Evolutionary conservation across 306 rosid genomes (phyloP).

Genomic region (Inga leiocalycina): DNA sequence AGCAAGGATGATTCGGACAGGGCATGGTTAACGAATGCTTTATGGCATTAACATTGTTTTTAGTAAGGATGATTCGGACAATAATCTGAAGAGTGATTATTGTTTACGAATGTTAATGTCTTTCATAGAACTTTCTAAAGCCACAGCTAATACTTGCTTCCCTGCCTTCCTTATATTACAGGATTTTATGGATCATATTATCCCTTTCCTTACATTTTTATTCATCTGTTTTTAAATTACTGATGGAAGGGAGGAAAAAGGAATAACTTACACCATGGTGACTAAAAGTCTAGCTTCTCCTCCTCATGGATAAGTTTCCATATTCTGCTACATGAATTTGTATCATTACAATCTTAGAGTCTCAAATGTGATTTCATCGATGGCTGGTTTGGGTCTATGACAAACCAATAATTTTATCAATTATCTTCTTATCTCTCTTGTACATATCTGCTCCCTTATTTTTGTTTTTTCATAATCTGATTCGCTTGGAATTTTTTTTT

Average conservation of each 20-base stretch:
- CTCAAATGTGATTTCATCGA: constrained; percentile 9
- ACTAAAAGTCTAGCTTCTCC: neutral
- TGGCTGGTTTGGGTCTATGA: constrained; percentile 6
- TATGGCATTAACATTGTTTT: no score
- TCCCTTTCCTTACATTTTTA: neutral
- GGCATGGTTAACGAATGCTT: no score
- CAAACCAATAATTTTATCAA: constrained; percentile 15
- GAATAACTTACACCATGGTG: no score
- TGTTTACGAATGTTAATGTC: neutral
- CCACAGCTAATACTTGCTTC: neutral
- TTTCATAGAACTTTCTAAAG: neutral
- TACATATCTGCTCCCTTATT: neutral
- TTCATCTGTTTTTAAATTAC: no score
- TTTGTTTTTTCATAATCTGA: constrained; percentile 22
- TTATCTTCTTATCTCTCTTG: constrained; percentile 9
- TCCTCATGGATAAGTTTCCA: constrained; percentile 14
- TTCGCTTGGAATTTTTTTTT: constrained; percentile 1
- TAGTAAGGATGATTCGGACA: no score
- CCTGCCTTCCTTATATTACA: neutral
- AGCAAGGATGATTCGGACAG: no score
- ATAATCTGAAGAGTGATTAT: neutral
- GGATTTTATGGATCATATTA: constrained; percentile 8
- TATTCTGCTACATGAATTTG: neutral
- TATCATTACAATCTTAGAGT: constrained; percentile 26
- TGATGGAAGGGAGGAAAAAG: no score